Evolutionary conservation across 257 asterid genomes (phyloP).

Genomic region (Solanum tarapatanum): DNA sequence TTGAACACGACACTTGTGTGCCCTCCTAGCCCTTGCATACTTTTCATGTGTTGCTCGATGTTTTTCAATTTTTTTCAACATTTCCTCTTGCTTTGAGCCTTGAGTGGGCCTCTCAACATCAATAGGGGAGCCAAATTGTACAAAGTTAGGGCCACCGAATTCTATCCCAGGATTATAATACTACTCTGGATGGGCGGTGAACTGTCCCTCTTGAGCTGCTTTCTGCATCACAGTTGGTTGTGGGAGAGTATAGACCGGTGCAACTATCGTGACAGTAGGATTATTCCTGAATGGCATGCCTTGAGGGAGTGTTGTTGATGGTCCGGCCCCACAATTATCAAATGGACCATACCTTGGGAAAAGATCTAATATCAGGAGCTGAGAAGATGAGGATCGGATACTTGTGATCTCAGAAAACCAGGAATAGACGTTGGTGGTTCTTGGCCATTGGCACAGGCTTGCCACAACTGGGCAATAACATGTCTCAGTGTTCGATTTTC

Average conservation of each 20-base stretch:
- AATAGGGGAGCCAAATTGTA: too few species aligned
- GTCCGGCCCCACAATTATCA: too few species aligned
- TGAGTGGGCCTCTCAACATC: too few species aligned
- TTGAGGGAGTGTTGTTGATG: background rate
- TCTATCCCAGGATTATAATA: too few species aligned
- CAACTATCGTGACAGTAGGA: background rate
- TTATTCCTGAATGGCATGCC: background rate
- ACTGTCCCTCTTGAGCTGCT: too few species aligned
- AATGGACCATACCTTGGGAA: background rate
- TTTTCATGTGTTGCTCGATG: too few species aligned
- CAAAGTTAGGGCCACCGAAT: too few species aligned
- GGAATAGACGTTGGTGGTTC: background rate
- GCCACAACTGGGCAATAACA: background rate
- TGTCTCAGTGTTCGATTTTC: background rate
- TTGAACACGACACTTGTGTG: too few species aligned
- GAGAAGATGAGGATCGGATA: background rate
- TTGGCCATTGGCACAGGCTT: background rate
- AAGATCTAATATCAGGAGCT: background rate
- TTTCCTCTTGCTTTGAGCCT: too few species aligned
- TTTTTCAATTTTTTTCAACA: too few species aligned
- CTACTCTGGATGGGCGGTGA: too few species aligned
- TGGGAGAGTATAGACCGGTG: background rate
- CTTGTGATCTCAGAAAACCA: background rate
- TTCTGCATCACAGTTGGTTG: background rate
- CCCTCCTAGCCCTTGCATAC: too few species aligned